phyloP scores from a whole-genome alignment of 2,329 filamentous ascomycete species.

The Pyricularia sp. region DNA sequence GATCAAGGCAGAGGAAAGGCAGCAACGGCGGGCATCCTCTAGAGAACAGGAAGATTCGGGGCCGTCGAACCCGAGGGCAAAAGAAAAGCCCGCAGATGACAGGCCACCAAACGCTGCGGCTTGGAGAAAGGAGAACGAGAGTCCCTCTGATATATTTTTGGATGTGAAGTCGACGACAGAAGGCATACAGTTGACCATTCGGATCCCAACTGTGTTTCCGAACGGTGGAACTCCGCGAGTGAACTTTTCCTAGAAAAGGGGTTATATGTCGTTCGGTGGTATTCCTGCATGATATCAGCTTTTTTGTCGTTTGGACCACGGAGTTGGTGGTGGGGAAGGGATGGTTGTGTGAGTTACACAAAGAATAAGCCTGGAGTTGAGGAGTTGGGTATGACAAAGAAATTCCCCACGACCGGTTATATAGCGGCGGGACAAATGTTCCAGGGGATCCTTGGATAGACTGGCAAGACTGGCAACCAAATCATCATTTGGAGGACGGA shows the following conservation, averaged over 20 bases:
- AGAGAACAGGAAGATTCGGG: not conserved
- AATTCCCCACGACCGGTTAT: not conserved
- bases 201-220: slow-evolving; percentile 46
- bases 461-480: not conserved
- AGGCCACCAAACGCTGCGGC: slow-evolving; percentile 18
- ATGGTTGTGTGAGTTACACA: not conserved
- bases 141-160: slow-evolving; percentile 44
- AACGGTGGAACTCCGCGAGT: slow-evolving; percentile 21
- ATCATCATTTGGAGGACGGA: not conserved
- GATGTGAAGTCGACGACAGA: slow-evolving; percentile 49
- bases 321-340: not conserved
- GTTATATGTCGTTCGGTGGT: not conserved
- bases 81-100: slow-evolving; percentile 21
- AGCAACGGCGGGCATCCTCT: slow-evolving; percentile 10
- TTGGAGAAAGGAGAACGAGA: slow-evolving; percentile 29
- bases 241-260: slow-evolving; percentile 17
- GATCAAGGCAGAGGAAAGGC: slow-evolving; percentile 7
- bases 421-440: not conserved
- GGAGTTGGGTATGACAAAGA: not conserved
- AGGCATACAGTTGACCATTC: slow-evolving; percentile 47
- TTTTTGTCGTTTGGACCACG: not conserved
- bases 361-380: not conserved
- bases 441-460: not conserved
- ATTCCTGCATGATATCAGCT: not conserved
- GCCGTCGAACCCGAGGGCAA: not conserved